Conservation (phyloP, 108 stramenopile genomes). For the Cylindrotheca closterium region DNA sequence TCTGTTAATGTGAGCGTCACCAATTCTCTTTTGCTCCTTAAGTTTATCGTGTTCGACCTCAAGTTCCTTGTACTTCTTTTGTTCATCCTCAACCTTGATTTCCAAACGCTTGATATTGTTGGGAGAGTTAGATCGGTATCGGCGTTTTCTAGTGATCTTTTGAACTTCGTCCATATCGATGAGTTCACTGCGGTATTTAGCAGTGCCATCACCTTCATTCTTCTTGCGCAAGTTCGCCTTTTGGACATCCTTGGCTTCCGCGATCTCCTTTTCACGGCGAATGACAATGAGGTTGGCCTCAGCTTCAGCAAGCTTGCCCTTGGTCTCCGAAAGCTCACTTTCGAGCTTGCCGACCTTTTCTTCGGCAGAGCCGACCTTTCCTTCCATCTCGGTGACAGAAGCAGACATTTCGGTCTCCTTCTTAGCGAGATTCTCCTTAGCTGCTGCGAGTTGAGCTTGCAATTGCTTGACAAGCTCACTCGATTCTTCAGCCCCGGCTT, state of each 20-base stretch:
- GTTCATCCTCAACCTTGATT: constrained; percentile 41
- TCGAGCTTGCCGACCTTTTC: constrained; percentile 52
- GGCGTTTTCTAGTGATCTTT: constrained; percentile 33
- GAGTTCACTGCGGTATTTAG: constrained; percentile 25
- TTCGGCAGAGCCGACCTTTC: constrained; percentile 44
- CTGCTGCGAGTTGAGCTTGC: constrained; percentile 58
- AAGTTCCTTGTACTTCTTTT: constrained; percentile 51
- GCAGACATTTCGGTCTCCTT: constrained; percentile 62
- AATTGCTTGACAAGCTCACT: constrained; percentile 69
- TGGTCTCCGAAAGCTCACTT: constrained; percentile 50
- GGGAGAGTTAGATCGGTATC: constrained; percentile 72
- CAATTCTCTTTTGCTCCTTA: constrained; percentile 82
- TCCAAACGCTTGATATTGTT: constrained; percentile 59
- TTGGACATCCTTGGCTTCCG: constrained; percentile 28
- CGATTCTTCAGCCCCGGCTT: constrained; percentile 36
- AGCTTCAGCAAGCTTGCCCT: constrained; percentile 65
- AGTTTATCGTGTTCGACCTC: constrained; percentile 54
- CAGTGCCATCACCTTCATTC: constrained; percentile 14
- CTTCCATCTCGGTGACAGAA: constrained; percentile 39
- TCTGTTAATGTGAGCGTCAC: constrained; percentile 61
- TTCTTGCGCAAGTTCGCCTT: constrained; percentile 9
- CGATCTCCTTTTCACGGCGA: constrained; percentile 41
- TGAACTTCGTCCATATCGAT: constrained; percentile 22
- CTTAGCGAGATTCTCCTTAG: constrained; percentile 57
- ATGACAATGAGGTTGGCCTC: constrained; percentile 60